phyloP scores from a whole-genome alignment of 805 yeast species.

The Blastobotrys chiropterorum region DNA sequence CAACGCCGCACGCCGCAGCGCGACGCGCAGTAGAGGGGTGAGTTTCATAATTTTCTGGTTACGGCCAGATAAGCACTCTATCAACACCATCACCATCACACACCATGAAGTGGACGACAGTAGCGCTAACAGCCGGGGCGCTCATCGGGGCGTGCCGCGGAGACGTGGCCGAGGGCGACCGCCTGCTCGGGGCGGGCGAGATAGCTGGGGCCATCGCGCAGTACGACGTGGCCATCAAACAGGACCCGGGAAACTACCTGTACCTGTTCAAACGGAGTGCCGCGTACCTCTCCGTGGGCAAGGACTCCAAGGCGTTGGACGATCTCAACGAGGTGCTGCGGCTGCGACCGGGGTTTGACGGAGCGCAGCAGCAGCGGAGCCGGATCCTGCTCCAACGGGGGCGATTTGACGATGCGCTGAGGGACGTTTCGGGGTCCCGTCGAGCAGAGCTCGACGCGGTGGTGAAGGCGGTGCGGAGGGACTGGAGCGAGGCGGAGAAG shows the following conservation, averaged over 20 bases:
- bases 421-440: constrained; percentile 18
- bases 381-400: constrained; percentile 30
- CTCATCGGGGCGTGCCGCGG: too few relatives aligned
- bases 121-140: too few relatives aligned
- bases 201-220: constrained; percentile 13
- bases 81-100: too few relatives aligned
- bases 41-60: too few relatives aligned
- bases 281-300: constrained; percentile 31
- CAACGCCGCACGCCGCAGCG: too few relatives aligned
- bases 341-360: constrained; percentile 30
- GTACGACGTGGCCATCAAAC: constrained; percentile 25
- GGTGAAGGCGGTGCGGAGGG: constrained; percentile 13
- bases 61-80: too few relatives aligned
- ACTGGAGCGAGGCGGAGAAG: constrained; percentile 10
- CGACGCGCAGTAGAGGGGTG: too few relatives aligned
- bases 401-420: constrained; percentile 19
- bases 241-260: constrained; percentile 26
- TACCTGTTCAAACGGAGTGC: constrained; percentile 33
- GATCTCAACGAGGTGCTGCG: constrained; percentile 31
- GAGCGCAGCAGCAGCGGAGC: constrained; percentile 32
- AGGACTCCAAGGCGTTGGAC: constrained; percentile 30
- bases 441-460: constrained; percentile 11
- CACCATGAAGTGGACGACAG: too few relatives aligned
- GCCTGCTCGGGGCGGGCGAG: constrained; percentile 12
- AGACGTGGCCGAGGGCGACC: constrained; percentile 13